Base-by-base conservation (phyloP, 2,329 filamentous ascomycete species). In the Alternaria burnsii region DNA sequence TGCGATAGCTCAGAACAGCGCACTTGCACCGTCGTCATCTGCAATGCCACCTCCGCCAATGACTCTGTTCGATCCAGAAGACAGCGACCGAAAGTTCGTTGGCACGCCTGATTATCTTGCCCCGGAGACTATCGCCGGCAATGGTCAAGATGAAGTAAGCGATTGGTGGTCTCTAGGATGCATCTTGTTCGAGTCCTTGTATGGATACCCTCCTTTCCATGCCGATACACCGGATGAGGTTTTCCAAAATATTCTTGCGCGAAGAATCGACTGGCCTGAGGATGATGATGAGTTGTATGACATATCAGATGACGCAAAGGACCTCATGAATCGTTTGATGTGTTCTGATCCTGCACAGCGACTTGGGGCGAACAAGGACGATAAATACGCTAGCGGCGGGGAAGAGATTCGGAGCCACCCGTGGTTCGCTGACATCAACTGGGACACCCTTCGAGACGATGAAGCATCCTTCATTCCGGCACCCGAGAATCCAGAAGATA, bases 111-210 rank as follows among this genome's bases (percentile, higher is more conserved):
- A 99, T 78, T 99, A 99, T 75, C 86, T 99, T 14, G 95, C 95
- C 0, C 95, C 95, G 0, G 96, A 99, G 76, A 99, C 96, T 0
- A 97, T 99, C 74, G 94, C 93, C 67, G 95, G 96, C 51, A 89
- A 93, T 67, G 93, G 94, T 2, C 95, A 99, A 78, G 95, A 99
- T 73, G 94, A 98, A 78, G 95, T 94, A 68, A 98, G 95, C 75
- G 95, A 99, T 88, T 99, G 95, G 95, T 99, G 95, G 95, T 98
- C 95, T 22, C 86, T 99, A n/a, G 95, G 95, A 1, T 99, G 96
- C 77, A 98, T 99, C 70, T 83, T 98, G 79, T 99, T 97, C 72
- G 95, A 99, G 73, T 97, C 97, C 68, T 82, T 99, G 3, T 98
- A 92, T 73, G 95, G 95, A 1, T 90, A 92, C 59, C 95, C 95